Conservation (phyloP, 2,329 filamentous ascomycete species). For the Hypoxylon sp. region DNA sequence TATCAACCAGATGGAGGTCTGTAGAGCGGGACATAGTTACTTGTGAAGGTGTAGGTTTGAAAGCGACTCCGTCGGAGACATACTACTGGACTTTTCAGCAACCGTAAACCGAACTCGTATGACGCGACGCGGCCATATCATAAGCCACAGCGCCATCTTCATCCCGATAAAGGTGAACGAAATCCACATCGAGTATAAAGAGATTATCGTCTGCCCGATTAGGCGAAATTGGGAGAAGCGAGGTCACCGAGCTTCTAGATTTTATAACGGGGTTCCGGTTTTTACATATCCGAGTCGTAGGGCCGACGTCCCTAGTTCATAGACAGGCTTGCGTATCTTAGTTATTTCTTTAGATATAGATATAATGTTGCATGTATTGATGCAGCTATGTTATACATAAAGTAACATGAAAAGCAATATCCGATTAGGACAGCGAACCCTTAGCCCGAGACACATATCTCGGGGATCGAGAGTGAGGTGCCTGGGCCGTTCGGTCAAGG, state of each 20-base stretch:
- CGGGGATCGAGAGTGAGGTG: not conserved
- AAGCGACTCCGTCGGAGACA: conserved; percentile 21
- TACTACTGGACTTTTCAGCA: conserved; percentile 24
- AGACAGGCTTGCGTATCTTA: too few species aligned
- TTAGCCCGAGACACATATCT: not conserved
- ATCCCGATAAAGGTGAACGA: conserved; percentile 9
- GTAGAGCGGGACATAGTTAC: too few species aligned
- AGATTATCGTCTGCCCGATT: not conserved
- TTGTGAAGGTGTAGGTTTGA: too few species aligned
- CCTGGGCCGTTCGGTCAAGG: not conserved
- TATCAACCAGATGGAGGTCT: too few species aligned
- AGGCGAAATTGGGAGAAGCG: conserved; percentile 13
- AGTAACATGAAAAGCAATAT: not conserved
- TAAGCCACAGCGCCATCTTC: conserved; percentile 23
- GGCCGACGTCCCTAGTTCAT: too few species aligned
- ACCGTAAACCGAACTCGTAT: conserved; percentile 23
- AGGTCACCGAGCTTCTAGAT: conserved; percentile 19
- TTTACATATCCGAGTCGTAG: too few species aligned
- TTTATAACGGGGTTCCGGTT: conserved; percentile 24
- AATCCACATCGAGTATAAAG: not conserved
- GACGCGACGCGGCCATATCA: conserved; percentile 23
- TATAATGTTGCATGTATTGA: not conserved
- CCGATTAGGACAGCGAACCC: not conserved
- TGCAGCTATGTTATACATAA: not conserved
- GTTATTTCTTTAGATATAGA: too few species aligned